Base-by-base conservation (phyloP, 2,329 filamentous ascomycete genomes). In the Gnomoniopsis smithogilvyi region DNA sequence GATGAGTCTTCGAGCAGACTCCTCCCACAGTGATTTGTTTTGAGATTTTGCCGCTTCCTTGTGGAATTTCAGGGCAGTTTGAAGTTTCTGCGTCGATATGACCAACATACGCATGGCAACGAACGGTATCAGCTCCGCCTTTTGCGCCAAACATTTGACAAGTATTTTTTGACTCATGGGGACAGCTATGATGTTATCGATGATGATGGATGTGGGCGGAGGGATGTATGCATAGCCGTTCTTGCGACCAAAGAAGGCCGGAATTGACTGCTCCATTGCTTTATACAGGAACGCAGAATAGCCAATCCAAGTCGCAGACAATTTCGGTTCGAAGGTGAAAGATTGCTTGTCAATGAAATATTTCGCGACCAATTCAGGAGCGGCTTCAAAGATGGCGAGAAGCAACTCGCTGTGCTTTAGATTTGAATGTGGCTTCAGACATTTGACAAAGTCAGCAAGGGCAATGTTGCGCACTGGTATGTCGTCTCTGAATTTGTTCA, bases 231-330 rank as follows among this genome's bases (percentile, higher is more conserved):
- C 84, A 63, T 85, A 88, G 46, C 78, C 79, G 14, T 83, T 80
- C 45, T 79, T 79, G 65, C 87, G 84, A 14, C 92, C 92, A 68
- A 94, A 91, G 61, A 83, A 83, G 26, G 77, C 70, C 2, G 93
- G 93, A 2, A 96, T 78, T 1, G 88, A 85, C 38, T 96, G 77
- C 59, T 88, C 83, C 49, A 97, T 86, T 1, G 88, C 85, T 62
- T 89, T 90, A 72, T 96, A 96, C 6, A 99, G 76, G 63, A 98
- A 91, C 0, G 92, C 87, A 0, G 92, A 92, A 70, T 96, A 96
- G 46, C 94, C 93, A 65, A 98, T 90, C 95, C 95, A 99, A 0
- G 92, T 95, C 48, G 92, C 88, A 3, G 92, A 95, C 6, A 96
- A 80, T 69, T 96, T 98, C 0, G 95, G 93, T 46, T 98, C 93